Base-by-base conservation (phyloP, 768 basidiomycete species). In the Trametes gibbosa region DNA sequence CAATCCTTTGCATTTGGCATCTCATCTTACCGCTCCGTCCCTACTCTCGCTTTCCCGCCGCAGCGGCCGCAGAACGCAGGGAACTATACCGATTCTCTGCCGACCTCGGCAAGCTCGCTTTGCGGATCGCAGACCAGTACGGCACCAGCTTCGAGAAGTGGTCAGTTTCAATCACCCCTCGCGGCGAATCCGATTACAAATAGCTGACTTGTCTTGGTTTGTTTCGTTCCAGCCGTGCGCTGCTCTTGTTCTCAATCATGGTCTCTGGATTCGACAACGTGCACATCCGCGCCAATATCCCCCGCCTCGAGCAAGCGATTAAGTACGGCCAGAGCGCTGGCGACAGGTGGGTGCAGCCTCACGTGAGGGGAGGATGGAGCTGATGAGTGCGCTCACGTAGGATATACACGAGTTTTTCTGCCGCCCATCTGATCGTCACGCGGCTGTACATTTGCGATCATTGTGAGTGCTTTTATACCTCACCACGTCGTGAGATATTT, bases 111-210 rank as follows among this genome's bases (percentile, higher is more conserved):
- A 86, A 82, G 65, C 71, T 89, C 45, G 86, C 84, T 8, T 69
- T 90, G 40, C 79, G 79, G 45, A 84, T 89, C n/a, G 87, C 86
- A 19, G 84, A 88, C 43, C 76, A 74, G 23, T 76, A 86, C 68
- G 87, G 87, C 32, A 81, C 76, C 23, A 84, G 77, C 50, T 80
- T 79, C 50, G 86, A 87, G 68, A 86, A 86, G 78, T 88, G 87
- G 86, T 85, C 37, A 52, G 73, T 59, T 55, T 37, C 35, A 9
- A 32, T 21, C 23, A 12, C 25, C 27, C 42, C 39, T 19, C 21
- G 16, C 42, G 43, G 9, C 21, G 13, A 21, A 16, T 24, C 25
- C 27, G n/a, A n/a, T n/a, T n/a, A n/a, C n/a, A n/a, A n/a, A 8
- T n/a, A n/a, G 13, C 13, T n/a, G 6, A 53, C 43, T n/a, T n/a